A percentile compares a stretch with the other conserved stretches of the same genome.
Conservation (phyloP, 2,329 filamentous ascomycete genomes). For the Talaromyces albobiverticillius region DNA sequence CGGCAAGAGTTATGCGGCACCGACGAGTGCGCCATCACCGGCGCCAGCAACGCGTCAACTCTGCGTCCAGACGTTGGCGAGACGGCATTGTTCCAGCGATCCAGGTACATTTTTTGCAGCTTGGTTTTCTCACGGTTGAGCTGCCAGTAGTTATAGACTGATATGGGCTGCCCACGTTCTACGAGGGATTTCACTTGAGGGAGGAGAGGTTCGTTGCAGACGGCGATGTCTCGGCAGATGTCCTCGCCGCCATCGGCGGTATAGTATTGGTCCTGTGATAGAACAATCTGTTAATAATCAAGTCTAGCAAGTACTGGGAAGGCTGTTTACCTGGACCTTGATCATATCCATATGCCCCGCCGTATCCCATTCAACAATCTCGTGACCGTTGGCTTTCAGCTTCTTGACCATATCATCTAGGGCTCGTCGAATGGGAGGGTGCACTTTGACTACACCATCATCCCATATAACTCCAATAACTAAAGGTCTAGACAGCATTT, state of each 20-base stretch:
- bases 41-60: background rate
- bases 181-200: conserved; percentile 31
- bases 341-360: background rate
- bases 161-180: conserved; percentile 15
- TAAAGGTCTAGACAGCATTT: background rate
- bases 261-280: background rate
- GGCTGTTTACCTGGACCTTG: too few relatives aligned
- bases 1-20: background rate
- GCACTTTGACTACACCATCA: background rate
- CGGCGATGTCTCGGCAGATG: conserved; percentile 23
- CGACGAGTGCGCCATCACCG: background rate
- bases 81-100: conserved; percentile 20
- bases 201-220: conserved; percentile 38
- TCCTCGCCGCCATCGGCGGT: conserved; percentile 18
- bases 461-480: background rate
- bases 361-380: too few relatives aligned
- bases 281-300: background rate
- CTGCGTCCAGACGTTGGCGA: conserved; percentile 8
- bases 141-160: too few relatives aligned
- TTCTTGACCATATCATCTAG: background rate
- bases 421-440: background rate
- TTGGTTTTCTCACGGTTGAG: conserved; percentile 3
- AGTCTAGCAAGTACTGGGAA: too few relatives aligned
- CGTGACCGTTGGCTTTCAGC: too few relatives aligned
- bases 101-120: conserved; percentile 16